Evolutionary conservation across 805 yeast species (phyloP).

Genomic region (Danielia oregonensis): DNA sequence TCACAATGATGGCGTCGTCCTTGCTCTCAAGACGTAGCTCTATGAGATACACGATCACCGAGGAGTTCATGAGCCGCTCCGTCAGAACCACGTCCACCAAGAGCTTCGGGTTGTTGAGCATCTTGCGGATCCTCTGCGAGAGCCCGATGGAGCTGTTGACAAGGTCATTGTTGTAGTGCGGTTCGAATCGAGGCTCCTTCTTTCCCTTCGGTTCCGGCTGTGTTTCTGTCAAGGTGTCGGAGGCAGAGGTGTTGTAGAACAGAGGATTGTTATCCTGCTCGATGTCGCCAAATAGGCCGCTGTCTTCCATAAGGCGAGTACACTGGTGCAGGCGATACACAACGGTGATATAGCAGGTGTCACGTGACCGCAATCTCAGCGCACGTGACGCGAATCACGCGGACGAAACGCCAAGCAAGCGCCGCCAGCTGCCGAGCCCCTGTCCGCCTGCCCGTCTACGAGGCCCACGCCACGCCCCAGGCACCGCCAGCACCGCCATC

Average conservation of each 20-base stretch:
- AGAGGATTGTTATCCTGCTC: constrained; percentile 46
- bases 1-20: constrained; percentile 31
- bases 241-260: constrained; percentile 30
- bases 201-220: background rate
- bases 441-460: too few relatives aligned
- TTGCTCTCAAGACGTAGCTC: constrained; percentile 16
- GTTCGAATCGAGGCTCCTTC: constrained; percentile 3
- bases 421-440: too few relatives aligned
- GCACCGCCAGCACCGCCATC: too few relatives aligned
- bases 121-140: constrained; percentile 21
- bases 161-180: constrained; percentile 5
- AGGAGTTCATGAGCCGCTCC: constrained; percentile 32
- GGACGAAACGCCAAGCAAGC: too few relatives aligned
- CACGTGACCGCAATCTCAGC: too few relatives aligned
- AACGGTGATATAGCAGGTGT: too few relatives aligned
- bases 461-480: too few relatives aligned
- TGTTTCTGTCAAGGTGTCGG: constrained; percentile 18
- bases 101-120: constrained; percentile 26
- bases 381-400: too few relatives aligned
- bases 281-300: constrained; percentile 31
- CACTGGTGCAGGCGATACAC: too few relatives aligned
- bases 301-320: constrained; percentile 16
- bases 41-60: constrained; percentile 38
- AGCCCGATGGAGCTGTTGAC: constrained; percentile 17
- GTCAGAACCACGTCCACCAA: constrained; percentile 30